Base-by-base conservation (phyloP, 257 asterid genomes). In the Ocimum tenuiflorum region DNA sequence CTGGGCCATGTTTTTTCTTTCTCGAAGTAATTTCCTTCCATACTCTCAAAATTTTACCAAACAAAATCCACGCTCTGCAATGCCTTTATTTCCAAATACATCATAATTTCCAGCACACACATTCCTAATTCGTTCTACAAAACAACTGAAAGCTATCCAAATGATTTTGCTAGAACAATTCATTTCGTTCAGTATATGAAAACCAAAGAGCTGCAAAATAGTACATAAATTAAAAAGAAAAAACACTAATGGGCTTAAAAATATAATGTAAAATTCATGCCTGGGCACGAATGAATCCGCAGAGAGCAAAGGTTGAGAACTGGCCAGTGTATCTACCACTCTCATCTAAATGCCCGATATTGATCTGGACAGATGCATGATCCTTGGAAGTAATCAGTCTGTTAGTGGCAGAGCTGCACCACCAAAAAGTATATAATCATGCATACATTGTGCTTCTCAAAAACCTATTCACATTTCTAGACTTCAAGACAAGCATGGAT, bases 261-360 rank as follows among this genome's bases (percentile, higher is more conserved):
- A 0, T 3, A 0, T 13, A 15, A 17, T 0, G 12, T 41, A 3
- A 12, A 3, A 13, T 0, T 27, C 6, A 4, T 38, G 75, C 95
- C 90, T 85, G 97, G 3, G 97, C 95, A 23, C 96, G 97, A 55
- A 91, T 75, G 76, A 77, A 91, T 12, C 96, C 97, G 13, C 96
- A 91, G 3, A 91, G 89, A 38, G 97, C 96, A 54, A 86, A 91
- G 0, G 97, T 88, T 8, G 97, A 62, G 68, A 74, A 83, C 38
- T 53, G 75, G 9, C 92, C 91, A 0, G 81, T 86, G 74, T 88
- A 88, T 0, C 79, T 8, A 10, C 96, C 97, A 29, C 47, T 70
- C 77, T 83, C 96, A 65, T 91, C 95, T 81, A 90, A 61, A 75
- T 90, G 95, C 85, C 87, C 3, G 97, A 90, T 3, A n/a, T n/a